Conservation (phyloP, 305 asterid genomes). For the Plantago coronopus region DNA sequence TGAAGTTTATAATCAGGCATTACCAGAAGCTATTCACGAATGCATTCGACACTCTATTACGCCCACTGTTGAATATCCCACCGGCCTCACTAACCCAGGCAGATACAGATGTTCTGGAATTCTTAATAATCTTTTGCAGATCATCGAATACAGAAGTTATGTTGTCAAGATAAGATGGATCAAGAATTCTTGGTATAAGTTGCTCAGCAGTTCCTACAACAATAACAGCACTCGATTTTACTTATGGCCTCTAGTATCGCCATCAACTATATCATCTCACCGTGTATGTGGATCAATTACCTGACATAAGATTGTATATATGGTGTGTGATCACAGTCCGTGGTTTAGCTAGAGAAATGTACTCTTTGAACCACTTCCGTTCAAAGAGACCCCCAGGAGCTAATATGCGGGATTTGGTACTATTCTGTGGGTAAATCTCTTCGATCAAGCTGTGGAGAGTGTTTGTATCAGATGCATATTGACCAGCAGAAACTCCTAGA, state of each 20-base stretch:
- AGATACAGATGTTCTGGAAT: conserved; percentile 31
- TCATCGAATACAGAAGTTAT: conserved; percentile 32
- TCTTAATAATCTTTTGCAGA: conserved; percentile 31
- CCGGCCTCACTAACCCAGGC: conserved; percentile 74
- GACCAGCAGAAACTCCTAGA: conserved; percentile 8
- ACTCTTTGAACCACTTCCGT: conserved; percentile 19
- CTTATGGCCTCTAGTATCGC: not conserved
- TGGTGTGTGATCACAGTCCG: conserved; percentile 21
- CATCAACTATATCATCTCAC: not conserved
- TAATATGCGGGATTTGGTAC: conserved; percentile 19
- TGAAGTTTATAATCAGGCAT: not conserved
- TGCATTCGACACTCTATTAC: conserved; percentile 45
- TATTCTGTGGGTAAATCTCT: conserved; percentile 13
- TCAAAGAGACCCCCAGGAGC: conserved; percentile 28
- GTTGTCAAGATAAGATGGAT: conserved; percentile 49
- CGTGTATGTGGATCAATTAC: conserved; percentile 7
- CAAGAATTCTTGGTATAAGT: conserved; percentile 44
- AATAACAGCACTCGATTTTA: not conserved
- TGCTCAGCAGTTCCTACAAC: conserved; percentile 37
- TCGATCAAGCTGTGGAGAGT: conserved; percentile 9
- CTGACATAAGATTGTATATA: conserved; percentile 23
- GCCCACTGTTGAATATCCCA: conserved; percentile 56
- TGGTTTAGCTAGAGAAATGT: conserved; percentile 11
- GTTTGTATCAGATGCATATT: conserved; percentile 24
- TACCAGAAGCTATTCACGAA: conserved; percentile 66